These are phyloP conservation scores for Colletotrichum magnum DNA, from an alignment of 2,329 filamentous ascomycete species.

Conservation along the genomic window DNA sequence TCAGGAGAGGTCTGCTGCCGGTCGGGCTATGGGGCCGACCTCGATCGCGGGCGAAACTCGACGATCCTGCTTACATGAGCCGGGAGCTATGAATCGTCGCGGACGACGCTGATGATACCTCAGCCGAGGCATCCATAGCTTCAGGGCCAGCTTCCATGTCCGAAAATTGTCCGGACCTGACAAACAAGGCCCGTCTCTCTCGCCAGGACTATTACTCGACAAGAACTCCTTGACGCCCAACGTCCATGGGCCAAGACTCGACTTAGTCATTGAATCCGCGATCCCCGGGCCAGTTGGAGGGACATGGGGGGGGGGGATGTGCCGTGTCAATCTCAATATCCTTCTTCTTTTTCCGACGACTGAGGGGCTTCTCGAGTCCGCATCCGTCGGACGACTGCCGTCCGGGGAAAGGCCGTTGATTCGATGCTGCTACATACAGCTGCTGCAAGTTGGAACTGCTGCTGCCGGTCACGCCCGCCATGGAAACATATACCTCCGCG, in stretches of 20 bases:
- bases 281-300: slow-evolving; percentile 11
- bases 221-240: not conserved
- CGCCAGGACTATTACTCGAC: no score
- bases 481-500: slow-evolving; percentile 5
- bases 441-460: not conserved
- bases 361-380: not conserved
- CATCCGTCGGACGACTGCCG: not conserved
- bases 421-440: not conserved
- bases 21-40: not conserved
- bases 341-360: slow-evolving; percentile 1
- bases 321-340: slow-evolving; percentile 13
- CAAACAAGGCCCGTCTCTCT: no score
- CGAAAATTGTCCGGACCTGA: no score
- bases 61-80: not conserved
- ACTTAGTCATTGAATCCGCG: slow-evolving; percentile 20
- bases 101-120: no score
- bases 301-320: slow-evolving; percentile 1
- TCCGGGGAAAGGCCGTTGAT: not conserved
- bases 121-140: no score
- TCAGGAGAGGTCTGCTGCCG: not conserved
- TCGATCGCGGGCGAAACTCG: not conserved
- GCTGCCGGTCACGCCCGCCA: slow-evolving; percentile 4
- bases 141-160: no score
- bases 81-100: no score
- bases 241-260: slow-evolving; percentile 1